Percentiles rank a stretch among this genome's conserved stretches.
phyloP scores from a whole-genome alignment of 2,329 filamentous ascomycete species.

The Tolypocladium endophyticum region DNA sequence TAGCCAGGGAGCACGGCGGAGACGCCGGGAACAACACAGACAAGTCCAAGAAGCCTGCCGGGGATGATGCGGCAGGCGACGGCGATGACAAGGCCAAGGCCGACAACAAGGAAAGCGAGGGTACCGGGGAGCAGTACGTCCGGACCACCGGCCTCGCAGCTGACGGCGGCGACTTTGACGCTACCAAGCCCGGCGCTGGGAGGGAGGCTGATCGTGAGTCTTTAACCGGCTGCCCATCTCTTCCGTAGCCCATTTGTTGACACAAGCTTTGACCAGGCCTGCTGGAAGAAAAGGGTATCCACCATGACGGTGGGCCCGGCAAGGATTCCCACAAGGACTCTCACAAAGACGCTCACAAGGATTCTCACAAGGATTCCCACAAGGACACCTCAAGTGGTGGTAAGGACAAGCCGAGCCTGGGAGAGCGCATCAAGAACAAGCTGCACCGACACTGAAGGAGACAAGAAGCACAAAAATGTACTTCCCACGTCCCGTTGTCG shows the following conservation, averaged over 20 bases:
- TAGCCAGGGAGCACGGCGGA: slow-evolving; percentile 22
- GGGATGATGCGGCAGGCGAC: background rate
- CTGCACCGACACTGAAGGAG: slow-evolving; percentile 37
- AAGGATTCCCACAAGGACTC: slow-evolving; percentile 8
- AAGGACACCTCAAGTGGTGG: background rate
- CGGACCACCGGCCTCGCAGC: slow-evolving; percentile 47
- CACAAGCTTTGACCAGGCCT: slow-evolving; percentile 12
- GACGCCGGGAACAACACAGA: slow-evolving; percentile 14
- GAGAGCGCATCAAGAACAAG: slow-evolving; percentile 60
- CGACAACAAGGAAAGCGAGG: slow-evolving; percentile 21
- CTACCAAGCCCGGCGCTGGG: slow-evolving; percentile 51
- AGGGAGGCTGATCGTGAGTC: slow-evolving; percentile 54
- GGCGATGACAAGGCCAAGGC: slow-evolving; percentile 10
- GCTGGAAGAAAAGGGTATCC: slow-evolving; percentile 20
- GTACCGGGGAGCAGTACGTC: slow-evolving; percentile 46
- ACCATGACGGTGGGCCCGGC: background rate
- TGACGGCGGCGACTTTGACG: slow-evolving; percentile 60
- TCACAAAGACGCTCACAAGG: background rate
- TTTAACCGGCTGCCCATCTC: background rate
- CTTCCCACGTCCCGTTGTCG: background rate
- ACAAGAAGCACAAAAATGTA: background rate
- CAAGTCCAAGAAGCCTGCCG: background rate
- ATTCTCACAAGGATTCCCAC: background rate
- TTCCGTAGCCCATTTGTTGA: background rate
- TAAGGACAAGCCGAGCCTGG: slow-evolving; percentile 40